Evolutionary conservation across 352 stramenopile species (phyloP), one percentile per base, ranked within the genome.

Genomic region (Phytophthora colocasiae): DNA sequence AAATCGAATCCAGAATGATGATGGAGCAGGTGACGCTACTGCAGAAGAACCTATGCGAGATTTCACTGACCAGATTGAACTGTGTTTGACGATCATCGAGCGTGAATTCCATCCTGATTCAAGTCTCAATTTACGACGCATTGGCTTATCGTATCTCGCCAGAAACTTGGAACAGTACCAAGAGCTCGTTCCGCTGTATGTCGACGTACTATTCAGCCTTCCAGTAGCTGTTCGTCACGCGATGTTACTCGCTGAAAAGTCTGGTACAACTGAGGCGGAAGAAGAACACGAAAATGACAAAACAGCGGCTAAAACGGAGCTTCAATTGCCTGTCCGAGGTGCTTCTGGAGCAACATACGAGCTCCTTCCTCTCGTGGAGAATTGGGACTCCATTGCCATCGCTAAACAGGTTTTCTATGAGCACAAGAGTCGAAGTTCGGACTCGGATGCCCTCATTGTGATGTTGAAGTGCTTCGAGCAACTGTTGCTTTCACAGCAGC

Each of bases 361-460:
- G 36, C 74, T 92, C 26, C 44, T 73, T 8, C 50, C 75, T 10
- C 46, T 95, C 39, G 66, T 77, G 4, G 8, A 29, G 14, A 71
- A 82, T 12, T 95, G 87, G 85, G 87, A 93, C 41, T 81, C 78
- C 11, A 44, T 83, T 0, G 81, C 81, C 4, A 69, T 93, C 49
- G 80, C 79, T 44, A 95, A 95, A 47, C 85, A 93, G 59, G 65
- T 93, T 46, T 92, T 81, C 48, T 91, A 92, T 56, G 81, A 93
- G 61, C 64, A 73, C 46, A 85, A 85, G 45, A 66, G 17, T 6
- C 67, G 69, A 14, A 69, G 57, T 11, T 51, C 59, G 27, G 77
- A 87, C 31, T 32, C 71, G 1, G 74, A 88, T 29, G 66, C 67
- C 26, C 51, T 92, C 15, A 24, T 80, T 1, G 78, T 92, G 15